Evolutionary conservation across 2,329 filamentous ascomycete species (phyloP), one percentile per base, ranked within the genome.

Genomic region (Penicillium rolfsii): DNA sequence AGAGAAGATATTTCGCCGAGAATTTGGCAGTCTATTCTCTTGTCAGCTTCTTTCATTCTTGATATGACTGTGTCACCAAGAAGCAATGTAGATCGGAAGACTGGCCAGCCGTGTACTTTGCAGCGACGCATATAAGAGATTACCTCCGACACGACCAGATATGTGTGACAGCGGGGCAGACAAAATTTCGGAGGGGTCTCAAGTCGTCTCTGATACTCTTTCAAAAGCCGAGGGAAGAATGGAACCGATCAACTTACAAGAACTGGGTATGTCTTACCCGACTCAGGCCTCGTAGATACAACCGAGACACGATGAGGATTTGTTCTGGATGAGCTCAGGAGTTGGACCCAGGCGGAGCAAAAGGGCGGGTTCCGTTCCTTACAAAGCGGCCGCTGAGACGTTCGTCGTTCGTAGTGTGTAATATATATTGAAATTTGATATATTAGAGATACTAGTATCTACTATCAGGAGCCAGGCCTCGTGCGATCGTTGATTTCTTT

Each of bases 261-360:
- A 59, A 68, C 66, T 59, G 68, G 71, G 64, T 58, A 64, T 61
- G 50, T 59, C 49, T 65, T 64, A 70, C 69, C 68, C 68, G 62
- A 67, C 58, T 68, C 67, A 74, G 64, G 67, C 70, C 62, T 65
- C 58, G 65, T 57, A 64, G 48, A 36, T 59, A 58, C 57, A 69
- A 62, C 33, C 64, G 68, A 70, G 66, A 70, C 74, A 76, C 73
- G 66, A 59, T 73, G 73, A 59, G 60, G 63, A 36, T 62, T 43
- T 36, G 55, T 35, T 36, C 38, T 57, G 40, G 52, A 49, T 63
- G 54, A 52, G 60, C 46, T 55, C 52, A 61, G 62, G 62, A 60
- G 66, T 59, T 66, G 65, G 57, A 60, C 55, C 60, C 59, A 62
- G 66, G 67, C 62, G 67, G 66, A 73, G 68, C 70, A 64, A 38